Percentiles rank a stretch among this genome's conserved stretches.
Evolutionary conservation across 1,284 basidiomycete genomes (phyloP).

Genomic region (Cryptococcus depauperatus): DNA sequence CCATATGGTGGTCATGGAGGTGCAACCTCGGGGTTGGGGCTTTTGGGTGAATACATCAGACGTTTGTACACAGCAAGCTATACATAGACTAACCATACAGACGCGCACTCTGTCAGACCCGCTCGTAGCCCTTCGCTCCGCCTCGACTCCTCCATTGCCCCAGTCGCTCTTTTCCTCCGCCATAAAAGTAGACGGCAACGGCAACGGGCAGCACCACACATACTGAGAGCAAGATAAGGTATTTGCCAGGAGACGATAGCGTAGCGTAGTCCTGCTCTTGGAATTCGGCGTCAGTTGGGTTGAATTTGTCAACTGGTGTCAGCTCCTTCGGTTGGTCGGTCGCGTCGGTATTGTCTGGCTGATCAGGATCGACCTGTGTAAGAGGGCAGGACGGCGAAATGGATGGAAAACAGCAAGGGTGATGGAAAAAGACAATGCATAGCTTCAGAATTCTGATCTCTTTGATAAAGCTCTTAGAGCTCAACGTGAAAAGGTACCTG

Average conservation of each 20-base stretch:
- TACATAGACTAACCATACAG: background rate
- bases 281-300: constrained; percentile 5
- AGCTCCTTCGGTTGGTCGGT: background rate
- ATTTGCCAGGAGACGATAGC: constrained; percentile 44
- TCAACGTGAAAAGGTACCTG: constrained; percentile 87
- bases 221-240: constrained; percentile 49
- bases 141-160: constrained; percentile 14
- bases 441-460: constrained; percentile 23
- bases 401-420: background rate
- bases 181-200: constrained; percentile 52
- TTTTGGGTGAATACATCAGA: no score
- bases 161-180: constrained; percentile 28
- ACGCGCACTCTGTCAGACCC: background rate
- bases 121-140: constrained; percentile 6
- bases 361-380: background rate
- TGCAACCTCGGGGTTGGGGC: no score
- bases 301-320: constrained; percentile 3
- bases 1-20: no score
- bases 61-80: background rate
- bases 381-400: background rate
- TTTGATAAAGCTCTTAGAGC: constrained; percentile 52
- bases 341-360: constrained; percentile 5
- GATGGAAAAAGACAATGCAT: constrained; percentile 21
- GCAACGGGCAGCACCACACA: constrained; percentile 50
- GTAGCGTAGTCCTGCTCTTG: constrained; percentile 19